Evolutionary conservation across 75 land plant species (phyloP).

Genomic region (Picea sitchensis): DNA sequence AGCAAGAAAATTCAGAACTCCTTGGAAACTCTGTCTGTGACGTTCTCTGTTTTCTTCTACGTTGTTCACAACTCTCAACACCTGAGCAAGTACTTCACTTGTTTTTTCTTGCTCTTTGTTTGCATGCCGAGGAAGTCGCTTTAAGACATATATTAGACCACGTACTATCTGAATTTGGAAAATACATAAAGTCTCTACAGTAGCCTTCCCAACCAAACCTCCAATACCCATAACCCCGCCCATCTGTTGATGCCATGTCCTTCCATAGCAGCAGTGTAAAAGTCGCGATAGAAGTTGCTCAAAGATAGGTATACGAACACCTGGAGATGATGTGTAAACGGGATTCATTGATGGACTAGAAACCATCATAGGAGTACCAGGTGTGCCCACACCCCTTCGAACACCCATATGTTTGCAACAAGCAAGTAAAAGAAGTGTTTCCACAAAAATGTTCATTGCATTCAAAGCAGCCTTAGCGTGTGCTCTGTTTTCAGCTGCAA

Average conservation of each 20-base stretch:
- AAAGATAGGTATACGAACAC: slow-evolving; percentile 90
- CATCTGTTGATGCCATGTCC: slow-evolving; percentile 97
- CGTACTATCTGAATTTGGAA: slow-evolving; percentile 92
- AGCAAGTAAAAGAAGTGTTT: slow-evolving; percentile 86
- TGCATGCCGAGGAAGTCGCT: slow-evolving; percentile 92
- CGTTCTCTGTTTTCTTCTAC: slow-evolving; percentile 90
- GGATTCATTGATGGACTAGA: slow-evolving; percentile 98
- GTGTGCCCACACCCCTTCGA: slow-evolving; percentile 63
- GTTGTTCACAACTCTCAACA: slow-evolving; percentile 97
- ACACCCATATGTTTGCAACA: slow-evolving; percentile 76
- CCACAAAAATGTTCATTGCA: slow-evolving; percentile 87
- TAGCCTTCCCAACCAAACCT: slow-evolving; percentile 97
- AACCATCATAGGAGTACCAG: slow-evolving; percentile 97
- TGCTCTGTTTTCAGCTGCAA: slow-evolving; percentile 83
- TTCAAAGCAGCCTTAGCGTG: slow-evolving; percentile 95
- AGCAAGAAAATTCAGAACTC: slow-evolving; percentile 91
- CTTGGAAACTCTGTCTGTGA: slow-evolving; percentile 89
- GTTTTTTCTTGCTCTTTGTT: slow-evolving; percentile 96
- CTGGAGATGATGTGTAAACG: slow-evolving; percentile 96
- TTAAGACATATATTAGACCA: slow-evolving; percentile 85
- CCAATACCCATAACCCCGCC: slow-evolving; percentile 99
- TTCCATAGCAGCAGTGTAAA: slow-evolving; percentile 98
- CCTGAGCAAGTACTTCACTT: slow-evolving; percentile 94
- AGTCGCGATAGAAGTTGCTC: slow-evolving; percentile 97
- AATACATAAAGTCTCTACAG: slow-evolving; percentile 83